Conservation (phyloP, 139 green algal genomes). For the Zygnema circumcarinatum region DNA sequence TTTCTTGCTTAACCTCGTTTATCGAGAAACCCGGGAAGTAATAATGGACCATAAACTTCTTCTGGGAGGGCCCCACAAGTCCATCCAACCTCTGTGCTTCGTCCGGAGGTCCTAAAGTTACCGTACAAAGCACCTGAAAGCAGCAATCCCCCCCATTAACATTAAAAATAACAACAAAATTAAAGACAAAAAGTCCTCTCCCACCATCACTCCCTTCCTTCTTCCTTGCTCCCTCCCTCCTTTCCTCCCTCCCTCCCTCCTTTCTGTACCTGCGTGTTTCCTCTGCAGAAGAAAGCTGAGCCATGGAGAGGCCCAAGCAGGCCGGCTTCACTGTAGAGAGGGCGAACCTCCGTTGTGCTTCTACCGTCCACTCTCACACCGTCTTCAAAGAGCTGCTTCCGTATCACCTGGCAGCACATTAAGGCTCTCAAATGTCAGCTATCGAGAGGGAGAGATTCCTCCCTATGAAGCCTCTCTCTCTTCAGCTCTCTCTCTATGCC, state of each 20-base stretch:
- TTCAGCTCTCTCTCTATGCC: too few relatives aligned
- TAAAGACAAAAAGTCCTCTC: not conserved
- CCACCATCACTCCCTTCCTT: too few relatives aligned
- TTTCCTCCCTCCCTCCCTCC: too few relatives aligned
- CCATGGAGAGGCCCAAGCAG: constrained; percentile 83
- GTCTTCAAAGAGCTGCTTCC: not conserved
- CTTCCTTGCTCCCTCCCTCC: too few relatives aligned
- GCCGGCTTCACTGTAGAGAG: constrained; percentile 62
- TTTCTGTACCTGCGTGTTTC: constrained; percentile 94
- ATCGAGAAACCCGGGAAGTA: constrained; percentile 94
- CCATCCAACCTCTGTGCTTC: constrained; percentile 50
- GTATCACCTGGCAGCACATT: constrained; percentile 46
- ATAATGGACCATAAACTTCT: constrained; percentile 86
- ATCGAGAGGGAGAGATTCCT: too few relatives aligned
- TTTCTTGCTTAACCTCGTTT: constrained; percentile 82
- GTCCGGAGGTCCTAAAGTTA: constrained; percentile 42
- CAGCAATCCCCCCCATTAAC: not conserved
- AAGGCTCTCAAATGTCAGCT: too few relatives aligned
- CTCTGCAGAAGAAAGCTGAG: constrained; percentile 92
- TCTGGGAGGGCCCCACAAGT: constrained; percentile 19
- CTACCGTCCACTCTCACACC: constrained; percentile 42
- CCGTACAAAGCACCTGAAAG: constrained; percentile 47
- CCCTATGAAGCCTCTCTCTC: too few relatives aligned
- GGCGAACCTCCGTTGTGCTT: constrained; percentile 63
- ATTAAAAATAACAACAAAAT: not conserved